Evolutionary conservation across 352 stramenopile species (phyloP), one percentile per base, ranked within the genome.

Genomic region (Thraustotheca clavata): DNA sequence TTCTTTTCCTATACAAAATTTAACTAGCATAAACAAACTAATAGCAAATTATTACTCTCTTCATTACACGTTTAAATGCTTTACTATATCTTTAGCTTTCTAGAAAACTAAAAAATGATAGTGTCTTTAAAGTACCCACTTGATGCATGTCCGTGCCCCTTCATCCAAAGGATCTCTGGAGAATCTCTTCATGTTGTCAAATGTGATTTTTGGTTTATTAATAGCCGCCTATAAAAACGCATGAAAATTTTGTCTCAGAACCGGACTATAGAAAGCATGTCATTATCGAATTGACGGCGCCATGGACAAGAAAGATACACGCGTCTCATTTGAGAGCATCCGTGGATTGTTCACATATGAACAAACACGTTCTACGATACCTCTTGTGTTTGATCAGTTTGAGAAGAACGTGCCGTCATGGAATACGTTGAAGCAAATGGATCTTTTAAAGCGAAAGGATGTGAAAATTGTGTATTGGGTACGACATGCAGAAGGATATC

Each of bases 391-490:
- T 36, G 57, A 65, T 7, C 57, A 54, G 6, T 65, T 46, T 24
- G 24, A n/a, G 14, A 40, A 46, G 40, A 32, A 50, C 12, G 16
- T 46, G 34, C 14, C 57, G 57, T 54, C 35, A 6, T 65, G 57
- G 57, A 11, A 33, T 4, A 24, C 57, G 35, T 41, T 65, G 29
- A n/a, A 8, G 9, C 22, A 49, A 12, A 26, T 24, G 9, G 18
- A n/a, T 22, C 8, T 32, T 9, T 34, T 65, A 26, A 8, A 38
- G 8, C 11, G n/a, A 26, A n/a, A 16, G 18, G 24, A 70, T 31
- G 55, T 89, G 48, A 91, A 89, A 67, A 77, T 86, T 52, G 65
- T 89, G 20, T 90, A 89, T 72, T 73, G 88, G 16, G 77, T 91
- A 52, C 79, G 83, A 26, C 83, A 90, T 49, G 80, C 76, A 24